These are phyloP conservation scores for Coemansia sp. DNA, from an alignment of 192 early-diverging fungal species.

Conservation along the genomic window DNA sequence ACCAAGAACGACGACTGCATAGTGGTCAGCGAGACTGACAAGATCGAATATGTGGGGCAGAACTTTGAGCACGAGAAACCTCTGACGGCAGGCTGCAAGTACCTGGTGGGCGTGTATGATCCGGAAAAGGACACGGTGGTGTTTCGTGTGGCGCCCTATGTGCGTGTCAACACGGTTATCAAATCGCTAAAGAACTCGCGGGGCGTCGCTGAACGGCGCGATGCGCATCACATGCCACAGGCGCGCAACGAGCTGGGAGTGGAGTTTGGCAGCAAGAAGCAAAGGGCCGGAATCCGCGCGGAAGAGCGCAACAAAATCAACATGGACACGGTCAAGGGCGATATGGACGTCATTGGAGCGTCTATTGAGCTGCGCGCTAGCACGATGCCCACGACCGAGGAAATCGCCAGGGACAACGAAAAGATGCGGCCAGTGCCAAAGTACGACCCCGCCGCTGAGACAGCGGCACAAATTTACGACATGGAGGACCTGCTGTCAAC, in stretches of 20 bases:
- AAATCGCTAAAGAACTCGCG: conserved; percentile 62
- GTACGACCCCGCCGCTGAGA: conserved; percentile 62
- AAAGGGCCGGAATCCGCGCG: conserved; percentile 72
- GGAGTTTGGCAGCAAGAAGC: conserved; percentile 90
- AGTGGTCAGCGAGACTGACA: conserved; percentile 65
- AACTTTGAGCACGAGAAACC: conserved; percentile 58
- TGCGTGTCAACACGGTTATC: conserved; percentile 62
- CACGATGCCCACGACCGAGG: conserved; percentile 57
- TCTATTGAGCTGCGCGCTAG: conserved; percentile 65
- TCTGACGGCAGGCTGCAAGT: conserved; percentile 33
- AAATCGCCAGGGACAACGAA: conserved; percentile 54
- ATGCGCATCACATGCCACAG: conserved; percentile 46
- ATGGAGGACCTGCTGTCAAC: conserved; percentile 66
- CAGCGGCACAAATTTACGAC: conserved; percentile 76
- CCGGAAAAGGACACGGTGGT: conserved; percentile 64
- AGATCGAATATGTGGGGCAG: conserved; percentile 70
- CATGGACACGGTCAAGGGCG: conserved; percentile 59
- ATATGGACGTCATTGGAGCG: conserved; percentile 61
- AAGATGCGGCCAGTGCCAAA: conserved; percentile 69
- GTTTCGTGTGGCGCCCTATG: conserved; percentile 61
- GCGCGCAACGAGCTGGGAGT: conserved; percentile 81
- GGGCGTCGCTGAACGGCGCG: conserved; percentile 44
- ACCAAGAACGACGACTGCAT: conserved; percentile 21
- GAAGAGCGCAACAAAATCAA: conserved; percentile 85
- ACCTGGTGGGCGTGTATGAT: conserved; percentile 78